phyloP scores from a whole-genome alignment of 2,329 filamentous ascomycete species.

The Fusarium caatingaense region DNA sequence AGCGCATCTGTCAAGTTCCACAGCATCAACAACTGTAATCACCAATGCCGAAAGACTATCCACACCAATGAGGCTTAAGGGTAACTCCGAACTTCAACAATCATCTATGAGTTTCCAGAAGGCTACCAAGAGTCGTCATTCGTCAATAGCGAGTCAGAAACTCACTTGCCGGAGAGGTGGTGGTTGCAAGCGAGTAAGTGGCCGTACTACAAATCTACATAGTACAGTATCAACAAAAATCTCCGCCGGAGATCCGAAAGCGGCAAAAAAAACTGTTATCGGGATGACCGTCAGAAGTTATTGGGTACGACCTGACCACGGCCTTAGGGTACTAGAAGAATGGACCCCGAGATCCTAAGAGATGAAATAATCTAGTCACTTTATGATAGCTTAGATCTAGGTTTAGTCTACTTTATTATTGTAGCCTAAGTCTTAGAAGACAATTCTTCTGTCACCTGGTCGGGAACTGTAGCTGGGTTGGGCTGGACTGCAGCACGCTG shows the following conservation, averaged over 20 bases:
- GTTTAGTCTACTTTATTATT: too few relatives aligned
- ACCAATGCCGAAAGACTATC: neutral
- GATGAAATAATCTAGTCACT: too few relatives aligned
- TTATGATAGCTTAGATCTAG: too few relatives aligned
- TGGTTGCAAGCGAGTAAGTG: slow-evolving; percentile 38
- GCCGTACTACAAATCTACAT: neutral
- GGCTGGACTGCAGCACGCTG: slow-evolving; percentile 29
- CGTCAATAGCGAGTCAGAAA: slow-evolving; percentile 31
- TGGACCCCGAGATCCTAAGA: too few relatives aligned
- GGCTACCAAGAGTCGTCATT: slow-evolving; percentile 18
- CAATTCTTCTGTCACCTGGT: too few relatives aligned
- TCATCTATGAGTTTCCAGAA: slow-evolving; percentile 1
- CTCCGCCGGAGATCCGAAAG: slow-evolving; percentile 29
- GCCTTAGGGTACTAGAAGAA: too few relatives aligned
- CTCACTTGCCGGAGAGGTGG: neutral
- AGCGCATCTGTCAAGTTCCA: neutral
- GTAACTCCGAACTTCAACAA: neutral
- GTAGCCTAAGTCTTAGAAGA: too few relatives aligned
- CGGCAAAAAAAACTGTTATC: slow-evolving; percentile 25
- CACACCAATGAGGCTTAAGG: neutral
- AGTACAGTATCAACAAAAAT: neutral
- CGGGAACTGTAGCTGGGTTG: neutral
- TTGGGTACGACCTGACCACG: slow-evolving; percentile 6
- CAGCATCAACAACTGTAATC: neutral
- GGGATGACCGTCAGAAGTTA: slow-evolving; percentile 29